Evolutionary conservation across 192 early-diverging fungal species (phyloP).

Genomic region (Entomortierella lignicola): DNA sequence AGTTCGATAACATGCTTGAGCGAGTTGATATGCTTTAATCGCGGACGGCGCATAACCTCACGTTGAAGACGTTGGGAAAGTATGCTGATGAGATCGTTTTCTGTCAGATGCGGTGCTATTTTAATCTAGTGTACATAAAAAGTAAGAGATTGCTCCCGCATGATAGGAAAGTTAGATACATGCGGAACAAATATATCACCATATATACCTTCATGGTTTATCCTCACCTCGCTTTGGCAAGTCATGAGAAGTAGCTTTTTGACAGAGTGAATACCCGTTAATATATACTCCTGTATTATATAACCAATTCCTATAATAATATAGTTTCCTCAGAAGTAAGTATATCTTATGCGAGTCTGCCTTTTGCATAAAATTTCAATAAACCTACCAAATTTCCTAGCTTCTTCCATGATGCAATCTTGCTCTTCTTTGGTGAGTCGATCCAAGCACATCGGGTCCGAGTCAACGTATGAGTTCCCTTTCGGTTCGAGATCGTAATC

Average conservation of each 20-base stretch:
- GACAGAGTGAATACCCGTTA: not conserved
- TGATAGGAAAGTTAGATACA: not conserved
- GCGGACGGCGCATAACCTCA: conserved; percentile 64
- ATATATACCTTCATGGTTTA: not conserved
- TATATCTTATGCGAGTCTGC: not conserved
- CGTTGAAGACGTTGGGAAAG: conserved; percentile 67
- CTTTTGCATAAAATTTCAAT: not conserved
- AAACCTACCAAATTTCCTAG: conserved; percentile 28
- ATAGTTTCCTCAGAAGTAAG: no score
- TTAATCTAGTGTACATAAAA: conserved; percentile 39
- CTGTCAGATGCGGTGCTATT: conserved; percentile 53
- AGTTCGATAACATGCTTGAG: conserved; percentile 73
- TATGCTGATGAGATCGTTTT: conserved; percentile 69
- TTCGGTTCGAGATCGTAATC: conserved; percentile 36
- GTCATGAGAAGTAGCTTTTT: conserved; percentile 16
- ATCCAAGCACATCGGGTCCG: conserved; percentile 22
- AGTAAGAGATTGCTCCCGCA: conserved; percentile 1
- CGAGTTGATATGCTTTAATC: conserved; percentile 66
- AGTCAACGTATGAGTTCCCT: conserved; percentile 15
- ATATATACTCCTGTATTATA: conserved; percentile 6
- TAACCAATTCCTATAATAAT: not conserved
- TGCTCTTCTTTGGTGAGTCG: conserved; percentile 27
- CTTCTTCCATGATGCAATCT: conserved; percentile 23
- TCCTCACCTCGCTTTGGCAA: not conserved
- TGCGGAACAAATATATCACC: not conserved